Evolutionary conservation across 495 filamentous ascomycete species (phyloP).

Genomic region (Articulospora tetracladia): DNA sequence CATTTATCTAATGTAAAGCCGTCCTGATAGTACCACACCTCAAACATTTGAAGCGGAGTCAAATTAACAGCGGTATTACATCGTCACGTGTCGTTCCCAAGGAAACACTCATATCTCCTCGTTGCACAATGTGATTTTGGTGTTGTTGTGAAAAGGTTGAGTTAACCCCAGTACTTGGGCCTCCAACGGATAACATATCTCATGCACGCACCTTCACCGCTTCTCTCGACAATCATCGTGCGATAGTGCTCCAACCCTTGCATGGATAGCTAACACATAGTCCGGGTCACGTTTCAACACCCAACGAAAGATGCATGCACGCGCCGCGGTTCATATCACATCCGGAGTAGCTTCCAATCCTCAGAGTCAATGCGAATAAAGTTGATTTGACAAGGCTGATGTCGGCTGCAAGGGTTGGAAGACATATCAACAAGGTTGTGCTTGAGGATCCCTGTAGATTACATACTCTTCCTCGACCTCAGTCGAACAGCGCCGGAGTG

Average conservation of each 20-base stretch:
- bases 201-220: not conserved
- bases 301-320: not conserved
- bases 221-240: too few relatives aligned
- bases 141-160: too few relatives aligned
- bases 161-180: too few relatives aligned
- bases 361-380: slow-evolving; percentile 3
- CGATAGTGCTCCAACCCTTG: not conserved
- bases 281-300: slow-evolving; percentile 4
- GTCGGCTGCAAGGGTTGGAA: slow-evolving; percentile 1
- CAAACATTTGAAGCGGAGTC: too few relatives aligned
- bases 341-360: not conserved
- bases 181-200: not conserved
- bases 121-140: too few relatives aligned
- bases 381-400: not conserved
- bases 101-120: too few relatives aligned
- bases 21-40: too few relatives aligned
- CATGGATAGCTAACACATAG: not conserved
- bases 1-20: too few relatives aligned
- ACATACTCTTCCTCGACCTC: slow-evolving; percentile 10
- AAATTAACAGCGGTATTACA: too few relatives aligned
- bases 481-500: not conserved
- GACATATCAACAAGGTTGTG: not conserved
- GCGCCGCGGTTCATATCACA: slow-evolving; percentile 1
- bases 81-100: too few relatives aligned
- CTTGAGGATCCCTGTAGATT: slow-evolving; percentile 23